These are phyloP conservation scores for Hypomyces perniciosus DNA, from an alignment of 2,329 filamentous ascomycete species.

Conservation along the genomic window DNA sequence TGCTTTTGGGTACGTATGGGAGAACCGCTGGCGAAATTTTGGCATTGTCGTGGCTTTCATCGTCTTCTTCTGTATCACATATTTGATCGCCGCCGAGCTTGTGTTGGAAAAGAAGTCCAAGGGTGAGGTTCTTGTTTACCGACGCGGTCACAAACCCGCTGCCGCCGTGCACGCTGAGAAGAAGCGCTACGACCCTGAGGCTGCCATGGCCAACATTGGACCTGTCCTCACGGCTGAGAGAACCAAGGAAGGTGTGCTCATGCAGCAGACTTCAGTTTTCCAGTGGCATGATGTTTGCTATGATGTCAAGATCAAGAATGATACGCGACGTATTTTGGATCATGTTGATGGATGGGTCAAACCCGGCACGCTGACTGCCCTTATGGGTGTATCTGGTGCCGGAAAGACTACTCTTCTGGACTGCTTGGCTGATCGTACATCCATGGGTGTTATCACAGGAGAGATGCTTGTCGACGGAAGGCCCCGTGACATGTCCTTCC, in stretches of 20 bases:
- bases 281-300: conserved; percentile 82
- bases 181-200: conserved; percentile 56
- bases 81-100: conserved; percentile 60
- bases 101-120: conserved; percentile 64
- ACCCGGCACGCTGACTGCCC: conserved; percentile 79
- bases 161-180: conserved; percentile 53
- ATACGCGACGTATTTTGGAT: conserved; percentile 70
- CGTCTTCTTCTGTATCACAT: conserved; percentile 53
- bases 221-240: conserved; percentile 42
- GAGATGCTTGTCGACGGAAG: conserved; percentile 66
- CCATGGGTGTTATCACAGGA: conserved; percentile 82
- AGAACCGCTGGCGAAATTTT: conserved; percentile 64
- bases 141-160: conserved; percentile 57
- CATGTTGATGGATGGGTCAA: conserved; percentile 91
- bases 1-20: conserved; percentile 50
- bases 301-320: conserved; percentile 69
- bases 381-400: conserved; percentile 91
- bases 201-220: conserved; percentile 44
- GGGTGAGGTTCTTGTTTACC: conserved; percentile 71
- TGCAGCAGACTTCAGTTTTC: conserved; percentile 67
- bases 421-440: conserved; percentile 76
- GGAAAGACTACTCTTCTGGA: conserved; percentile 90
- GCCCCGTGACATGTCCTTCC: conserved; percentile 73
- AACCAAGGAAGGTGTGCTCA: conserved; percentile 34
- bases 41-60: conserved; percentile 63